Evolutionary conservation across 2,329 filamentous ascomycete species (phyloP).

Genomic region (Polychaeton citri): DNA sequence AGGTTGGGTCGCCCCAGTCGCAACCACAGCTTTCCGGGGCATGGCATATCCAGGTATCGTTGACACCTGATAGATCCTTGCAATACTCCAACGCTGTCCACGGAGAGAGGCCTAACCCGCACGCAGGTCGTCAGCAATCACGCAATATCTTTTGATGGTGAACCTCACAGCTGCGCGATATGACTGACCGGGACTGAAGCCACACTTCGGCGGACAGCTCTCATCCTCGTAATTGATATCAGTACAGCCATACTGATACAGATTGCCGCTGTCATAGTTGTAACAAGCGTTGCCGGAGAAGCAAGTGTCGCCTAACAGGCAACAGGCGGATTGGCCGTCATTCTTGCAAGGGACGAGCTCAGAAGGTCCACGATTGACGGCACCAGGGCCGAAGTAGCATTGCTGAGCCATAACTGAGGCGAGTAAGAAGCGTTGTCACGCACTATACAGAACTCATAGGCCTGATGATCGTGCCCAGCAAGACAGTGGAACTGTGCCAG

Average conservation of each 20-base stretch:
- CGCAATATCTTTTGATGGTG: too few relatives aligned
- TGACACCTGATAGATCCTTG: conserved; percentile 8
- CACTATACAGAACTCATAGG: too few relatives aligned
- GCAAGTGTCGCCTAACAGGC: conserved; percentile 16
- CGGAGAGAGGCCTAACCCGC: conserved; percentile 11
- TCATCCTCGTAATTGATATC: conserved; percentile 16
- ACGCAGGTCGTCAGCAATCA: too few relatives aligned
- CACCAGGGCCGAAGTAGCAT: conserved; percentile 18
- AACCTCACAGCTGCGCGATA: not conserved
- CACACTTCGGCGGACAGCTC: conserved; percentile 18
- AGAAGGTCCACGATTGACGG: conserved; percentile 11
- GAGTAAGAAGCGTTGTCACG: too few relatives aligned
- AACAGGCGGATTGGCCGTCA: conserved; percentile 14
- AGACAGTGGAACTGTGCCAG: too few relatives aligned
- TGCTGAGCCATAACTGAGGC: too few relatives aligned
- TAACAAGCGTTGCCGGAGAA: conserved; percentile 17
- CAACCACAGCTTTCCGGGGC: conserved; percentile 18
- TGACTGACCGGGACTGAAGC: conserved; percentile 12
- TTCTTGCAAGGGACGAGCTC: conserved; percentile 14
- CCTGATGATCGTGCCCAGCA: too few relatives aligned
- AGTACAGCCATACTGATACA: conserved; percentile 21
- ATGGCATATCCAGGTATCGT: conserved; percentile 18
- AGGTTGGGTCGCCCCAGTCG: conserved; percentile 9
- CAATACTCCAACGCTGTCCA: conserved; percentile 19
- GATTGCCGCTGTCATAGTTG: conserved; percentile 13